These are phyloP conservation scores for Atkinsonella texensis DNA, from an alignment of 2,329 filamentous ascomycete genomes.

Conservation along the genomic window DNA sequence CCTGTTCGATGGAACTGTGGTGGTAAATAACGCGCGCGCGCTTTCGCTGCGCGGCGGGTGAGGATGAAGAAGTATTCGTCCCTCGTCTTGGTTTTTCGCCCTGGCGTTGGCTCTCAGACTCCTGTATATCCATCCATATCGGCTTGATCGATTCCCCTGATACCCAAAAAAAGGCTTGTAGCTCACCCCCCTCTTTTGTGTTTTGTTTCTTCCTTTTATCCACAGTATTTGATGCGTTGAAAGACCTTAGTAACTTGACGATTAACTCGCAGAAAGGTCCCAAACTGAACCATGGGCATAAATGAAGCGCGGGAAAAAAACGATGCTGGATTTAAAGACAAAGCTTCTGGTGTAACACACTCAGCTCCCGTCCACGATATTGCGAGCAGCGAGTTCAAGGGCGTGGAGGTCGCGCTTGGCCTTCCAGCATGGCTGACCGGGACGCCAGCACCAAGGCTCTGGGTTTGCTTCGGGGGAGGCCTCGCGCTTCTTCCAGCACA, in stretches of 20 bases:
- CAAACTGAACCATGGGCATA: background rate
- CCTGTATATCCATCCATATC: background rate
- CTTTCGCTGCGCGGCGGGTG: background rate
- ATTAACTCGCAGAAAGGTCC: background rate
- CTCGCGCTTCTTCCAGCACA: conserved; percentile 9
- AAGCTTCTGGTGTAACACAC: background rate
- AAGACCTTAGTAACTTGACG: background rate
- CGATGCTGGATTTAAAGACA: background rate
- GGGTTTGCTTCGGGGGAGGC: conserved; percentile 9
- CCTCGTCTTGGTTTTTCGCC: background rate
- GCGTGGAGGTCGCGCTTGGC: conserved; percentile 23
- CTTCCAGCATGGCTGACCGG: conserved; percentile 30
- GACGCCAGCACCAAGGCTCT: conserved; percentile 20
- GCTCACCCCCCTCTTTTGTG: background rate
- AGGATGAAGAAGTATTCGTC: background rate
- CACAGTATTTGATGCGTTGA: background rate
- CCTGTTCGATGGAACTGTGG: background rate
- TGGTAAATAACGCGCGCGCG: background rate
- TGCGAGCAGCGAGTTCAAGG: conserved; percentile 16
- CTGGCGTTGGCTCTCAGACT: background rate
- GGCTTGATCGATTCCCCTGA: background rate
- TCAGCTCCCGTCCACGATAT: conserved; percentile 12
- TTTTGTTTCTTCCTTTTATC: background rate
- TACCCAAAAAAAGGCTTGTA: background rate
- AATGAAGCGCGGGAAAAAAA: background rate